Evolutionary conservation across 1,284 basidiomycete genomes (phyloP).

Genomic region (Veloboletus limbatus): DNA sequence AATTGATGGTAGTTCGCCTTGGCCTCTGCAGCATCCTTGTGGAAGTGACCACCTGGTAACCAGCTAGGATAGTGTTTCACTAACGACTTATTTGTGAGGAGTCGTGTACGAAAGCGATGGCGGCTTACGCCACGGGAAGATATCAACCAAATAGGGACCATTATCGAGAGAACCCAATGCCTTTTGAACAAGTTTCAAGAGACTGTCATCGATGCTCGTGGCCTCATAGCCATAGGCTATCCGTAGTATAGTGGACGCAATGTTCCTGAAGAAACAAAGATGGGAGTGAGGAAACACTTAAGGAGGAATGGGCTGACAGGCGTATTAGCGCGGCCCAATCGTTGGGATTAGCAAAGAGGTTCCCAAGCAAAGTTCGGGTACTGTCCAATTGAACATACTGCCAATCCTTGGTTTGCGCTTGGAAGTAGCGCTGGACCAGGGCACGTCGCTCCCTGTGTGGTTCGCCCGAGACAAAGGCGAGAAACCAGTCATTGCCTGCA

Average conservation of each 20-base stretch:
- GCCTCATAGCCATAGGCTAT: constrained; percentile 12
- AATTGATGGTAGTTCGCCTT: neutral
- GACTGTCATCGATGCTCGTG: neutral
- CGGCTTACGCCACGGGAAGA: constrained; percentile 8
- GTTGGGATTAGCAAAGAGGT: neutral
- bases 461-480: constrained; percentile 8
- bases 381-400: constrained; percentile 11
- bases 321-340: constrained; percentile 10
- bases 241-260: constrained; percentile 10
- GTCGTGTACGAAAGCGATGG: neutral
- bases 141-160: constrained; percentile 12
- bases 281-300: neutral
- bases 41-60: constrained; percentile 14
- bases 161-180: neutral
- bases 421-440: constrained; percentile 14
- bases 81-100: neutral
- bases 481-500: constrained; percentile 8
- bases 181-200: constrained; percentile 9
- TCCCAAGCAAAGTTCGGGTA: constrained; percentile 3
- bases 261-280: constrained; percentile 3
- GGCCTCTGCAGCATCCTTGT: constrained; percentile 7
- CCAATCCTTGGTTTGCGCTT: constrained; percentile 14
- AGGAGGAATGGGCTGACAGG: constrained; percentile 2
- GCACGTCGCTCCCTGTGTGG: constrained; percentile 8
- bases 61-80: constrained; percentile 16